These are phyloP conservation scores for Vigna mungo DNA, from an alignment of 306 rosid genomes.

Conservation along the genomic window DNA sequence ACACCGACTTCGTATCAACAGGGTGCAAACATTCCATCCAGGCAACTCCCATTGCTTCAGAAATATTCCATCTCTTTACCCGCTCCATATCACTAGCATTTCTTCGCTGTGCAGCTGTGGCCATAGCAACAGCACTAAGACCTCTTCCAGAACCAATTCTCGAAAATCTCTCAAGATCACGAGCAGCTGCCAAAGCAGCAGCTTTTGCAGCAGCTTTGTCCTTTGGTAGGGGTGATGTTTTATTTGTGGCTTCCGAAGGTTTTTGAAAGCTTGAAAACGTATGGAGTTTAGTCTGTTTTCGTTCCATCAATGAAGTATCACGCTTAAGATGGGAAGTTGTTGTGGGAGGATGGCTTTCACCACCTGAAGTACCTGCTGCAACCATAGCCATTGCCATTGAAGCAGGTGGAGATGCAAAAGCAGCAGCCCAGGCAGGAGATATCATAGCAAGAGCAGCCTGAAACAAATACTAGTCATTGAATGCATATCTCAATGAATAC, in stretches of 20 bases:
- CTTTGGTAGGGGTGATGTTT: conserved; percentile 78
- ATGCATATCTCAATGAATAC: conserved; percentile 14
- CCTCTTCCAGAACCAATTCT: conserved; percentile 99
- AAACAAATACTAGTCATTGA: conserved; percentile 45
- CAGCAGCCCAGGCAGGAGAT: conserved; percentile 99
- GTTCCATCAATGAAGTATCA: conserved; percentile 83
- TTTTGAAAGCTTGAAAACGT: conserved; percentile 96
- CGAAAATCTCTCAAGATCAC: conserved; percentile 87
- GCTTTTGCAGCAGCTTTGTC: conserved; percentile 99
- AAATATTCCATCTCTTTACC: conserved; percentile 84
- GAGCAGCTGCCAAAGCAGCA: conserved; percentile 99
- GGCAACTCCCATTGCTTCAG: conserved; percentile 99
- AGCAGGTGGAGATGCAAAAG: conserved; percentile 99
- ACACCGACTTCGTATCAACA: conserved; percentile 89
- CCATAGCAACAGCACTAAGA: conserved; percentile 99
- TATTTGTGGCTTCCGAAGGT: conserved; percentile 67
- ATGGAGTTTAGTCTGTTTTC: conserved; percentile 78
- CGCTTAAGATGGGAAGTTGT: conserved; percentile 71
- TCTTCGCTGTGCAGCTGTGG: conserved; percentile 97
- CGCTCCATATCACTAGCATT: conserved; percentile 85
- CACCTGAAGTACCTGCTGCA: conserved; percentile 98
- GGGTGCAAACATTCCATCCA: conserved; percentile 99
- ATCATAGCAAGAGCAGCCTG: conserved; percentile 98
- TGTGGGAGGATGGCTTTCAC: conserved; percentile 73
- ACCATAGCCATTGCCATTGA: conserved; percentile 99